A percentile compares a stretch with the other conserved stretches of the same genome.
Conservation (phyloP, 148 eudicot species). For the Chenopodium suecicum region DNA sequence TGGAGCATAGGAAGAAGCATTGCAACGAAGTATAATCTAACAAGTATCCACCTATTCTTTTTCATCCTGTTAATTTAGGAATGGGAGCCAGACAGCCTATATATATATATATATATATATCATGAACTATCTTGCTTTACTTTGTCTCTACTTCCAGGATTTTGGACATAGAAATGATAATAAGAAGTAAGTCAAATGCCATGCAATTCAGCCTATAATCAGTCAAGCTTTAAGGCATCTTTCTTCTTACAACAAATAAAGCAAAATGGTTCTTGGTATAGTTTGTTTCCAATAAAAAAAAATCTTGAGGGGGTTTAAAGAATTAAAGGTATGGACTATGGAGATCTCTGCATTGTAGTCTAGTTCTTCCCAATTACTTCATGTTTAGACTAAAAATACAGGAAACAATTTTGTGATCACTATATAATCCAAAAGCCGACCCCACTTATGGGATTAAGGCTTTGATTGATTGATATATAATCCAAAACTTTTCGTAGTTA, state of each 20-base stretch:
- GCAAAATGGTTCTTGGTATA: background rate
- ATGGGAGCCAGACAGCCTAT: background rate
- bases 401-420: background rate
- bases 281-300: background rate
- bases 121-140: background rate
- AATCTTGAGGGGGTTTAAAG: background rate
- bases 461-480: no score
- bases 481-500: background rate
- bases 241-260: background rate
- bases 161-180: background rate
- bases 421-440: no score
- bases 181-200: background rate
- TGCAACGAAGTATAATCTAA: background rate
- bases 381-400: no score
- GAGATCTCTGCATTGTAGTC: background rate
- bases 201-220: background rate
- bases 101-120: no score
- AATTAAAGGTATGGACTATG: no score
- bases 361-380: background rate
- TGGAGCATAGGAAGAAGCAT: background rate
- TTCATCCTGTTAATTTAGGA: background rate
- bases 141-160: background rate
- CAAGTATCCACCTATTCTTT: background rate
- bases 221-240: background rate
- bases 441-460: no score